Evolutionary conservation across 306 rosid genomes (phyloP).

Genomic region (Arachis stenosperma): DNA sequence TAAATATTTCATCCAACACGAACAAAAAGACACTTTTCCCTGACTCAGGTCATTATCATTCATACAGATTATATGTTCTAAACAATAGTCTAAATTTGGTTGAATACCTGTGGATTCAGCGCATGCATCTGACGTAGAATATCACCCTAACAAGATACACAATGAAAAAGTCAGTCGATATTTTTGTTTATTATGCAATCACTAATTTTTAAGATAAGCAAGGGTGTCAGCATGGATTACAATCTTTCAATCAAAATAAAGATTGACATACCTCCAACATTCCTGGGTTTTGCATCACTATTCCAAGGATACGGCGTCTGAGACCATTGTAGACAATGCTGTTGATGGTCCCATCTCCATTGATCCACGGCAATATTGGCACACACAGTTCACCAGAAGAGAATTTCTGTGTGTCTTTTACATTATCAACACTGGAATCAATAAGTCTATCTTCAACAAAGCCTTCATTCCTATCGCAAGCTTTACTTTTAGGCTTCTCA

Average conservation of each 20-base stretch:
- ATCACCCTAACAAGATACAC: constrained; percentile 58
- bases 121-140: constrained; percentile 74
- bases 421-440: constrained; percentile 41
- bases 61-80: not conserved
- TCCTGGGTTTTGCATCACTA: constrained; percentile 97
- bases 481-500: constrained; percentile 47
- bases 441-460: constrained; percentile 40
- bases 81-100: constrained; percentile 4
- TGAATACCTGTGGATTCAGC: constrained; percentile 86
- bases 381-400: constrained; percentile 55
- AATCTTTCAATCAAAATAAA: constrained; percentile 20
- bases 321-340: constrained; percentile 78
- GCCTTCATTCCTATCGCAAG: constrained; percentile 41
- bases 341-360: constrained; percentile 91
- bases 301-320: constrained; percentile 75
- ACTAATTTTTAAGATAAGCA: constrained; percentile 21
- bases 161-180: constrained; percentile 41
- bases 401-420: constrained; percentile 41
- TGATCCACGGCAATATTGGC: constrained; percentile 93
- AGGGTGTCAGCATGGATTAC: not conserved
- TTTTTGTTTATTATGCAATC: constrained; percentile 18
- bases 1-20: not conserved
- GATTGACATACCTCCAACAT: constrained; percentile 72
- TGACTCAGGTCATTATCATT: constrained; percentile 11
- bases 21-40: not conserved